Percentiles rank a stretch among this genome's conserved stretches.
phyloP scores from a whole-genome alignment of 169 alveolate species.

The Theileria annulata region DNA sequence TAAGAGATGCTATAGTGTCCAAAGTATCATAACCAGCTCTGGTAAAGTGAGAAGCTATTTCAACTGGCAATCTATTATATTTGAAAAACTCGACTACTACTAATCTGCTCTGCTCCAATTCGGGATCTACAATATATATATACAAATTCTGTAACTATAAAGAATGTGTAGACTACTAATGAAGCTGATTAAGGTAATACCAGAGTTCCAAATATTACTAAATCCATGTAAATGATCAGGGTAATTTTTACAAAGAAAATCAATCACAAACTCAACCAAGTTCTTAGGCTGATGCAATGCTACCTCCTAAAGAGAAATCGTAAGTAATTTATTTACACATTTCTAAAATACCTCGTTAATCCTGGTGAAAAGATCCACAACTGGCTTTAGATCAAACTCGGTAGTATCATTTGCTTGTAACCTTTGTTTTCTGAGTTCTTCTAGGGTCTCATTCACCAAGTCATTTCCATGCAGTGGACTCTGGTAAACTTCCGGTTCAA shows the following conservation, averaged over 20 bases:
- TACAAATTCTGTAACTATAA: background rate
- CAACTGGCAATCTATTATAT: conserved; percentile 81
- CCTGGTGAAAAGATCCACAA: conserved; percentile 51
- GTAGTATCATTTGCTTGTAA: conserved; percentile 30
- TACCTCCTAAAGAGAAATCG: conserved; percentile 58
- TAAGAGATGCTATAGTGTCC: conserved; percentile 83
- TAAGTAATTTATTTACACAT: background rate
- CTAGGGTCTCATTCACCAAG: conserved; percentile 48
- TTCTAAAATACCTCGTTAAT: conserved; percentile 43
- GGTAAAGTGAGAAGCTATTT: conserved; percentile 83
- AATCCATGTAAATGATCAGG: conserved; percentile 79
- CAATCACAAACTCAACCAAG: conserved; percentile 73
- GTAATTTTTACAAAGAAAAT: conserved; percentile 77
- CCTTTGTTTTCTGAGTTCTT: conserved; percentile 58
- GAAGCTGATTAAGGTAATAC: conserved; percentile 31
- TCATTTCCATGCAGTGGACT: conserved; percentile 7
- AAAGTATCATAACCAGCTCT: conserved; percentile 88
- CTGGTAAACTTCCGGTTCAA: conserved; percentile 4
- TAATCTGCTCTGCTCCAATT: conserved; percentile 78
- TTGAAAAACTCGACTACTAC: conserved; percentile 83
- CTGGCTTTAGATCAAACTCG: conserved; percentile 47
- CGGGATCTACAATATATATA: conserved; percentile 76
- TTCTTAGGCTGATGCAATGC: conserved; percentile 68
- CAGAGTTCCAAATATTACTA: conserved; percentile 74
- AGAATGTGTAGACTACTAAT: background rate